Percentiles rank a stretch among this genome's conserved stretches.
phyloP scores from a whole-genome alignment of 2,329 filamentous ascomycete genomes.

The Aspergillus chevalieri region DNA sequence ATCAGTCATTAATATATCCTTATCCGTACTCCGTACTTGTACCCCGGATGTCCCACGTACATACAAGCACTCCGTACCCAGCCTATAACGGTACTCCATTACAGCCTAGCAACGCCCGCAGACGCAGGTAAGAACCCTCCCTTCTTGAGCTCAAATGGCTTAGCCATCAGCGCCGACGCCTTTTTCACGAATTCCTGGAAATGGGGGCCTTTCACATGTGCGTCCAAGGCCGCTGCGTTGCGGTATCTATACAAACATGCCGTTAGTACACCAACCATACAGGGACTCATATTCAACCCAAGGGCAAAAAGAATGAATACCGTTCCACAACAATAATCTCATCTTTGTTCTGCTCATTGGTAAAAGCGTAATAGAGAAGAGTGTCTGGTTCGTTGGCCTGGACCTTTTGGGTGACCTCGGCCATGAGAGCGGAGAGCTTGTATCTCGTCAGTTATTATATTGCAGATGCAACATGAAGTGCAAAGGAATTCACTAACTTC shows the following conservation, averaged over 20 bases:
- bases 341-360: constrained; percentile 20
- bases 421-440: constrained; percentile 23
- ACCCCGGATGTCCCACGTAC: neutral
- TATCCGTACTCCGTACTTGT: too few relatives aligned
- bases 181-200: constrained; percentile 18
- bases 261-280: neutral
- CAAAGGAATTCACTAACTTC: constrained; percentile 18
- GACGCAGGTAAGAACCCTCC: constrained; percentile 14
- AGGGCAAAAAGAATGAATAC: constrained; percentile 10
- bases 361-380: constrained; percentile 25
- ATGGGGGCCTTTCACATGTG: constrained; percentile 19
- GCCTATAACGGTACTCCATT: neutral
- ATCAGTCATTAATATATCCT: too few relatives aligned
- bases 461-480: neutral
- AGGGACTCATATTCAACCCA: neutral
- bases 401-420: constrained; percentile 22
- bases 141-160: constrained; percentile 18
- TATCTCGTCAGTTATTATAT: neutral
- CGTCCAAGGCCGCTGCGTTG: constrained; percentile 17
- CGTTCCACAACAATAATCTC: constrained; percentile 30
- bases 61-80: neutral
- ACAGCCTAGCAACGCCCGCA: constrained; percentile 18
- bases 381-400: constrained; percentile 27
- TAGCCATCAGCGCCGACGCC: constrained; percentile 12
- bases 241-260: constrained; percentile 18